phyloP scores from a whole-genome alignment of 305 asterid species.

The Fraxinus sp. region DNA sequence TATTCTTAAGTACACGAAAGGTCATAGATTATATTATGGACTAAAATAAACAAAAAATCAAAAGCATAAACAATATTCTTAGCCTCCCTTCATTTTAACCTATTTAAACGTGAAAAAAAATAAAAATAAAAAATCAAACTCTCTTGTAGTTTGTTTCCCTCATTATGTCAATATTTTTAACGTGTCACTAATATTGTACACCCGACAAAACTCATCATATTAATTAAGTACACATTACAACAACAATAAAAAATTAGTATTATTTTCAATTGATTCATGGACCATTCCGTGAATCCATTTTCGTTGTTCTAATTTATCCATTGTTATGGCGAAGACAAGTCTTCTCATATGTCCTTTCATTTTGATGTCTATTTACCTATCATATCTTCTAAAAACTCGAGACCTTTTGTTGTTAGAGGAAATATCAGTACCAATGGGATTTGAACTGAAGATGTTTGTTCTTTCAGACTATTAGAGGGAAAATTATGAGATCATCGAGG shows the following conservation, averaged over 20 bases:
- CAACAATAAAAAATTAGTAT: neutral
- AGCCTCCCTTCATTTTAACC: conserved; percentile 2
- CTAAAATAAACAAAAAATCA: conserved; percentile 17
- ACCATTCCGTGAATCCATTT: neutral
- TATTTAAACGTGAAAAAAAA: conserved; percentile 22
- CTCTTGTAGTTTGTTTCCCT: neutral
- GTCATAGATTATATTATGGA: neutral
- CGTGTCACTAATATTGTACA: conserved; percentile 20
- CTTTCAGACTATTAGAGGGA: neutral
- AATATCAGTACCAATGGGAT: neutral
- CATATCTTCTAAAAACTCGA: neutral
- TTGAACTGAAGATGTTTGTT: neutral
- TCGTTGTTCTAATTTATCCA: neutral
- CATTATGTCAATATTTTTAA: neutral
- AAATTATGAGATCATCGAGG: neutral
- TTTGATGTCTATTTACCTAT: too few species aligned
- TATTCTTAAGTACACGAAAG: neutral
- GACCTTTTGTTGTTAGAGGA: neutral
- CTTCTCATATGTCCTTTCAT: too few species aligned
- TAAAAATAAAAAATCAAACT: neutral
- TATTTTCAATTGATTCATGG: neutral
- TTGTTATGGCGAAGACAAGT: neutral
- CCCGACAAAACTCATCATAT: conserved; percentile 17
- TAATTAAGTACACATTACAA: neutral
- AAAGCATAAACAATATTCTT: conserved; percentile 14